These are phyloP conservation scores for Termitomyces sp. DNA, from an alignment of 768 basidiomycete species.

Conservation along the genomic window DNA sequence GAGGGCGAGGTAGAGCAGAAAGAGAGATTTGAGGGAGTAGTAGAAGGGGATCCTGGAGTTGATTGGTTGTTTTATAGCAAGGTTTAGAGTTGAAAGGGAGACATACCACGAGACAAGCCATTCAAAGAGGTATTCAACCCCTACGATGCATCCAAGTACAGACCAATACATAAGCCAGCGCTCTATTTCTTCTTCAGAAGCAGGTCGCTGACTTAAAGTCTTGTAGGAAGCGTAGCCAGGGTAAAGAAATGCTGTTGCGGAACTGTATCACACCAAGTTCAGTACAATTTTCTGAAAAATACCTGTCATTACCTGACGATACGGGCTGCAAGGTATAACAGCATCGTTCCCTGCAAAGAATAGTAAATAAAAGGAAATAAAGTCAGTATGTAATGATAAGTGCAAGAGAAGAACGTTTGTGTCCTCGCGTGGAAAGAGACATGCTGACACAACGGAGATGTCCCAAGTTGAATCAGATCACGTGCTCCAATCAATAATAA, in stretches of 20 bases:
- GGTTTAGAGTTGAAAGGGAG: background rate
- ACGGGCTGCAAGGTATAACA: slow-evolving; percentile 48
- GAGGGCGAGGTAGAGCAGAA: slow-evolving; percentile 86
- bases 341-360: slow-evolving; percentile 26
- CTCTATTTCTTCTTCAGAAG: slow-evolving; percentile 81
- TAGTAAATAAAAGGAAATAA: background rate
- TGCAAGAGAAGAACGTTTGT: background rate
- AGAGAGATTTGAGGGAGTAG: slow-evolving; percentile 73
- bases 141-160: slow-evolving; percentile 80
- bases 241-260: slow-evolving; percentile 80
- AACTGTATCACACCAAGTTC: slow-evolving; percentile 36
- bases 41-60: slow-evolving; percentile 78
- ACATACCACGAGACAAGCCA: slow-evolving; percentile 86
- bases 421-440: background rate
- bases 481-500: background rate
- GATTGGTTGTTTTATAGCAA: slow-evolving; percentile 22
- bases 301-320: slow-evolving; percentile 37
- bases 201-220: slow-evolving; percentile 82
- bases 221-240: slow-evolving; percentile 98
- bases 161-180: slow-evolving; percentile 98
- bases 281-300: slow-evolving; percentile 6
- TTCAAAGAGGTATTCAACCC: slow-evolving; percentile 79
- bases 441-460: background rate
- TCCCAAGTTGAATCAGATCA: background rate
- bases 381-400: background rate